A percentile compares a stretch with the other conserved stretches of the same genome.
phyloP scores from a whole-genome alignment of 257 asterid genomes.

The Solanum chiquidenum region DNA sequence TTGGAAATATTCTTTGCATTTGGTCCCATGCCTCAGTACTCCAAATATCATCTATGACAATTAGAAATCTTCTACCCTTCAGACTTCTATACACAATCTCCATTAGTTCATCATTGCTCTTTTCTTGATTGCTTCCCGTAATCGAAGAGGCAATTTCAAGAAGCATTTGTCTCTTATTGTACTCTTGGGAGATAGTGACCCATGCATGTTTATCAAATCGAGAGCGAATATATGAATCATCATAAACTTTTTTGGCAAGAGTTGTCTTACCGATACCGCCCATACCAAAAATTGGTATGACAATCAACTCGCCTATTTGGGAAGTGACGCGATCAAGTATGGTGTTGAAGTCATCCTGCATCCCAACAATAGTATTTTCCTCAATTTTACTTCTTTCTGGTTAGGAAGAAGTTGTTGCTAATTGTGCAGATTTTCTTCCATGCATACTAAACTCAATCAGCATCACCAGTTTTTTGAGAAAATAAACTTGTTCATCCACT shows the following conservation, averaged over 20 bases:
- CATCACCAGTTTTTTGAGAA: no score
- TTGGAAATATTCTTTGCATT: no score
- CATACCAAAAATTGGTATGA: neutral
- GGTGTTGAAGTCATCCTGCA: neutral
- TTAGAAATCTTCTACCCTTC: neutral
- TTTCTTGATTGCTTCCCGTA: neutral
- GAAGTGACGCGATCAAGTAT: neutral
- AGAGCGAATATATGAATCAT: neutral
- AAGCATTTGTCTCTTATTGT: neutral
- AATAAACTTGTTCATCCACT: no score
- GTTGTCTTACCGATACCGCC: neutral
- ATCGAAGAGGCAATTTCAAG: neutral
- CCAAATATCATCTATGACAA: no score
- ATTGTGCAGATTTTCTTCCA: no score
- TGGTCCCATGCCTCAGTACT: no score
- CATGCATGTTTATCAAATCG: neutral
- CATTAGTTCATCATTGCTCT: neutral
- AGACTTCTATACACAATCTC: neutral
- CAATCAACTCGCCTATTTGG: neutral
- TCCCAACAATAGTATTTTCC: neutral
- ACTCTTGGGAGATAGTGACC: neutral
- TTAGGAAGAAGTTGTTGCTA: no score
- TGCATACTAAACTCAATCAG: rapidly evolving
- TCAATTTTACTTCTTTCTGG: no score
- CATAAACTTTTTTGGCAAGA: neutral